Conservation (phyloP, 805 yeast genomes). For the Kuraishia cidri region DNA sequence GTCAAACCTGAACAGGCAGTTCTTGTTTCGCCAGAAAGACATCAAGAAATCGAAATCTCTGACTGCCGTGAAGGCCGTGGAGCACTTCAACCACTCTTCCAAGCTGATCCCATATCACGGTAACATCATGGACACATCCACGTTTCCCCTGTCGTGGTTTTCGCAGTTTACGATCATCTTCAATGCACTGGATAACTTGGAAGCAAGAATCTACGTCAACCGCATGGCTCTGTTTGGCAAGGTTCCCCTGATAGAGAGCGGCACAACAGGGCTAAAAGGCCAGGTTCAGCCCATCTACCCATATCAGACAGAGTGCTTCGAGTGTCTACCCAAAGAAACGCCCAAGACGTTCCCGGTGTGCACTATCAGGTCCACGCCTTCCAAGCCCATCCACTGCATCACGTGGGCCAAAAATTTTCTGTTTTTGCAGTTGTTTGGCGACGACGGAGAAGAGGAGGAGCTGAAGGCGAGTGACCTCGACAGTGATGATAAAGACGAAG, state of each 20-base stretch:
- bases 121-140: constrained; percentile 69
- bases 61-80: constrained; percentile 80
- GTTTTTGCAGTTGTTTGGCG: constrained; percentile 71
- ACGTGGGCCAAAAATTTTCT: constrained; percentile 96
- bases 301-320: constrained; percentile 82
- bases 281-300: constrained; percentile 91
- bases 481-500: constrained; percentile 55
- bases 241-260: constrained; percentile 82
- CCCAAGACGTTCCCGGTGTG: constrained; percentile 94
- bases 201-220: constrained; percentile 88
- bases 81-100: constrained; percentile 55
- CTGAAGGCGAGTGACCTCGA: constrained; percentile 34
- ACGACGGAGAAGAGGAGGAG: constrained; percentile 24
- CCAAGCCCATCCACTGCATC: constrained; percentile 91
- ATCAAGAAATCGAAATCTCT: constrained; percentile 81
- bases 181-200: constrained; percentile 91
- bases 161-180: constrained; percentile 67
- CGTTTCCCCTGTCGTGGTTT: constrained; percentile 74
- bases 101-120: constrained; percentile 76
- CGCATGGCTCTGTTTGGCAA: constrained; percentile 65
- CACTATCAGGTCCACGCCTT: constrained; percentile 94
- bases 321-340: constrained; percentile 78
- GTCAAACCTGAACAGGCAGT: constrained; percentile 88
- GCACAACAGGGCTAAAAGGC: constrained; percentile 93
- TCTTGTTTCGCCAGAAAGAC: constrained; percentile 81